Base-by-base conservation (phyloP, 129 eudicot genomes). In the Scalesia atractyloides region DNA sequence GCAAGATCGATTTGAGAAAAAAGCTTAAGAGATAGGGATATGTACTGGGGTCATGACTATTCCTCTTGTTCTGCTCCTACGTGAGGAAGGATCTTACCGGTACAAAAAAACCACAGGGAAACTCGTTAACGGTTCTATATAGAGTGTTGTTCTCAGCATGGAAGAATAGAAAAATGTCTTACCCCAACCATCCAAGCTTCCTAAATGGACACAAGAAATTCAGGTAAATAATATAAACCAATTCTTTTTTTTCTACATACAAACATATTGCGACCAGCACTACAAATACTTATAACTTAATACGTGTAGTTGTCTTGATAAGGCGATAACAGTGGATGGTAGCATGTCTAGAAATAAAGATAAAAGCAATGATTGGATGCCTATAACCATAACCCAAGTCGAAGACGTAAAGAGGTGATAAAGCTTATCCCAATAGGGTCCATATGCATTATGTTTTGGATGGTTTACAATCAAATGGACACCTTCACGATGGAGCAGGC, bases 381-480 rank as follows among this genome's bases (percentile, higher is more conserved):
- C 77, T 61, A 87, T 91, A 48, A 87, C 87, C 0, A 79, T 89
- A 20, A 76, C 85, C 14, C 76, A 92, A 63, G 98, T 92, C 1
- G 96, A 89, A 81, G 91, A 92, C 71, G 96, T 92, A 30, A 92
- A 87, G 77, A 85, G 96, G 88, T 92, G 12, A 68, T 89, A 68
- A 89, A 81, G 68, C 96, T 92, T 43, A 75, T 92, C 19, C 98
- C 91, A 10, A 85, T 92, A 59, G 87, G 98, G 98, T 83, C 91
- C 19, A 85, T 95, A 13, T 80, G 88, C 49, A 89, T 92, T 54
- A 76, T 83, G 51, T 92, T 89, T 76, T 92, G 98, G 98, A 92
- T 91, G 24, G 77, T 89, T 16, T 85, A 85, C 86, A 83, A 90
- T 58, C 95, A 92, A 54, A 92, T 92, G 91, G 85, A 79, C 36